Base-by-base conservation (phyloP, 116 monocot species). In the Thalassia testudinum region DNA sequence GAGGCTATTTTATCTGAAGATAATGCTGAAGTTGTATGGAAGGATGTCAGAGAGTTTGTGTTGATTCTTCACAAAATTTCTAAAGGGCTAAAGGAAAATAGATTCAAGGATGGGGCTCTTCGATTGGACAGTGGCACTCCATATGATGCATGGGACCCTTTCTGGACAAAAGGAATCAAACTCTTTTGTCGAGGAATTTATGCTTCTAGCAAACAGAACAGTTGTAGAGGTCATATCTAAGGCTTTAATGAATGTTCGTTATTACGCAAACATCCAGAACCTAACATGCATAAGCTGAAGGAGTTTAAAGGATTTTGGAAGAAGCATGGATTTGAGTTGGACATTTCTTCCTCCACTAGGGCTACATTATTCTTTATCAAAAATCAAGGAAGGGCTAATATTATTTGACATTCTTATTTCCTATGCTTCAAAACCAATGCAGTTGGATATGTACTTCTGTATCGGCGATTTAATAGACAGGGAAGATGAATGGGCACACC, bases 361-460 rank as follows among this genome's bases (percentile, higher is more conserved):
- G 44, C 67, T 95, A 60, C 81, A 82, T 42, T 57, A 70, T 27
- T 95, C 95, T 52, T 67, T 95, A 13, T 65, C 66, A 8, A 78
- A 58, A 67, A 76, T 89, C 57, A 81, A 54, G 51, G 74, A 95
- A 43, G 68, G 69, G 29, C 67, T 95, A 30, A 73, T 77, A 13
- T 62, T 95, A 18, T 95, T 79, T 77, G 84, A 85, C 45, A 75
- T 82, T 65, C 60, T 95, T 12, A 37, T 82, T 30, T 72, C 56
- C 26, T 85, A 88, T 82, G 88, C 89, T 55, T 78, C 74, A 25
- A 95, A 61, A 62, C 74, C 81, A 14, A 95, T 95, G 95, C 95
- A 88, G 67, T 53, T 79, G 20, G 95, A 89, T 26, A 17, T 51
- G 40, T 95, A 95, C 54, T 85, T 95, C 62, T 88, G 74, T 29